Conservation (phyloP, 1,284 basidiomycete genomes). For the Melampsora larici-populina region DNA sequence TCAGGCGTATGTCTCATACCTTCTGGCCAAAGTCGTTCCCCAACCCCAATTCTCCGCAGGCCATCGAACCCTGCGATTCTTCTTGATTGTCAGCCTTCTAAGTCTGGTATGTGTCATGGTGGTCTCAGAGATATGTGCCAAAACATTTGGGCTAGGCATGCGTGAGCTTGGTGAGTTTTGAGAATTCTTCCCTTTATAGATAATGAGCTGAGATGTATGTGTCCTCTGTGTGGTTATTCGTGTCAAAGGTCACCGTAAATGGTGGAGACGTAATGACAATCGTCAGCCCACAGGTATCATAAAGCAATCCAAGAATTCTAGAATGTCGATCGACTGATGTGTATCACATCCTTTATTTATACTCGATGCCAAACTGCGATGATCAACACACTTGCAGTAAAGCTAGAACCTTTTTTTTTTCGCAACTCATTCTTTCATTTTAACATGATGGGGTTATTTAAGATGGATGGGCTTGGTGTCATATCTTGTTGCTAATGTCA, state of each 20-base stretch:
- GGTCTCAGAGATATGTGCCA: neutral
- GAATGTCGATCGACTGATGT: neutral
- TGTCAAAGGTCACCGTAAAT: neutral
- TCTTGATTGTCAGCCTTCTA: neutral
- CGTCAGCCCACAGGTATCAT: neutral
- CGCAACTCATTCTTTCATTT: too few species aligned
- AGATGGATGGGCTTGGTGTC: too few species aligned
- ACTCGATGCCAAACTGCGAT: too few species aligned
- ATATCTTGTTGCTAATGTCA: too few species aligned
- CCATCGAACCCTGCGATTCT: neutral
- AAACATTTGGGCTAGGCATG: slow-evolving; percentile 3
- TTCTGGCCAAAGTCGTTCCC: neutral
- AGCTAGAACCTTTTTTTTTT: too few species aligned
- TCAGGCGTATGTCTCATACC: neutral
- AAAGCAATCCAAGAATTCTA: neutral
- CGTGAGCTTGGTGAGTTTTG: neutral
- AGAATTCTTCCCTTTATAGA: too few species aligned
- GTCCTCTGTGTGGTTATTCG: too few species aligned
- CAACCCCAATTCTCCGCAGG: neutral
- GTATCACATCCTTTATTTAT: too few species aligned
- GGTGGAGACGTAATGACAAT: neutral
- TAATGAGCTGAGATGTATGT: too few species aligned
- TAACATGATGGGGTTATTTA: too few species aligned
- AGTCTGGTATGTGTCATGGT: neutral
- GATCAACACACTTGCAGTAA: too few species aligned